Conservation (phyloP, 805 yeast genomes). For the Saccharomycopsis fibuligera region DNA sequence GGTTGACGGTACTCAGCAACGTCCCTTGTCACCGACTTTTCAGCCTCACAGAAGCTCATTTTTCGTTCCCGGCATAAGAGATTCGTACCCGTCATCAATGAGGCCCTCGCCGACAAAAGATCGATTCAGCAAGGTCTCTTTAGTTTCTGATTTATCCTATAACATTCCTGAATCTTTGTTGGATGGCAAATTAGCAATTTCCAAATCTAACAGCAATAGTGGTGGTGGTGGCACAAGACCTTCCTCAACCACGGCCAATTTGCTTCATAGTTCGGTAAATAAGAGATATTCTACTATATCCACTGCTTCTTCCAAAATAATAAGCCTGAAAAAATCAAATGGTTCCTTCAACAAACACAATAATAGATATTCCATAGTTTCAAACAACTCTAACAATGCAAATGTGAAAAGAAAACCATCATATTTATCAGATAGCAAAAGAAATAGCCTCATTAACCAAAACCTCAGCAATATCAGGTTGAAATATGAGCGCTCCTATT, state of each 20-base stretch:
- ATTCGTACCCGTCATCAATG: not conserved
- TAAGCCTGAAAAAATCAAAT: slow-evolving; percentile 9
- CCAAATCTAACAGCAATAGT: not conserved
- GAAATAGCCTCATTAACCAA: not conserved
- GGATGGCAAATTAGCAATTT: not conserved
- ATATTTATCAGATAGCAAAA: not conserved
- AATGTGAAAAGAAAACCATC: not conserved
- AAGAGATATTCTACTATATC: slow-evolving; percentile 12
- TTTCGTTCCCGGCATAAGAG: not conserved
- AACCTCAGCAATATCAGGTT: not conserved
- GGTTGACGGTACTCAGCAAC: not conserved
- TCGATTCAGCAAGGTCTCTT: slow-evolving; percentile 1
- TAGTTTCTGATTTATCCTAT: slow-evolving; percentile 9
- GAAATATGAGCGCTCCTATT: slow-evolving; percentile 4
- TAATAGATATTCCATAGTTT: not conserved
- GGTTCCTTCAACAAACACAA: not conserved
- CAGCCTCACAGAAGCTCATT: not conserved
- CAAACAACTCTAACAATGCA: not conserved
- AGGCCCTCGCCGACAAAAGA: slow-evolving; percentile 2
- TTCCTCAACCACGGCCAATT: not conserved
- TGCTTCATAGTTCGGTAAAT: not conserved
- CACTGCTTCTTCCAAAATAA: slow-evolving; percentile 4
- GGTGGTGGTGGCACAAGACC: too few species aligned
- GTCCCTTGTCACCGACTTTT: not conserved
- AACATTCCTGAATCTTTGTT: slow-evolving; percentile 2